phyloP scores from a whole-genome alignment of 495 filamentous ascomycete genomes.

The Clavariopsis aquatica region DNA sequence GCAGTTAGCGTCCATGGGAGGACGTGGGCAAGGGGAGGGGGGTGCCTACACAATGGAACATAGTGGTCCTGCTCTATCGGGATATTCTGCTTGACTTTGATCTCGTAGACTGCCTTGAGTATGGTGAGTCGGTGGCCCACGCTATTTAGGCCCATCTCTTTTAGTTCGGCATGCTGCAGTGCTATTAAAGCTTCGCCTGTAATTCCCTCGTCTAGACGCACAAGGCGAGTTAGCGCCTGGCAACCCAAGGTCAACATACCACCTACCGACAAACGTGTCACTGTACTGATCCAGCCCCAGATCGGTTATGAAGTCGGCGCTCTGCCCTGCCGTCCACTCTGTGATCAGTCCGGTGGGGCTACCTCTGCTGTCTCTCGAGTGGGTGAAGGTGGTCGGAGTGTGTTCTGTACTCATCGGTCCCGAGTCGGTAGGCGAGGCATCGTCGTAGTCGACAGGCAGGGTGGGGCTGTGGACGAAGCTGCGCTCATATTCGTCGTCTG shows the following conservation, averaged over 20 bases:
- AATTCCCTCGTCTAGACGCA: conserved; percentile 78
- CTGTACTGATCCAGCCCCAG: conserved; percentile 84
- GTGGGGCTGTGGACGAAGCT: conserved; percentile 74
- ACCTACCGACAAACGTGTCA: conserved; percentile 74
- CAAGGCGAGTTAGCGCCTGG: neutral
- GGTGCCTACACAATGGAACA: conserved; percentile 79
- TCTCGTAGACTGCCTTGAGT: conserved; percentile 90
- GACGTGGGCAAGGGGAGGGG: neutral
- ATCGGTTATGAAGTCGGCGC: conserved; percentile 77
- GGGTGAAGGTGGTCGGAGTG: conserved; percentile 82
- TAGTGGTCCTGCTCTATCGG: conserved; percentile 91
- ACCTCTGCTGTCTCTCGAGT: conserved; percentile 63
- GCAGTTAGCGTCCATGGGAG: neutral
- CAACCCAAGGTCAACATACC: neutral
- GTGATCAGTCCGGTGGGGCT: conserved; percentile 78
- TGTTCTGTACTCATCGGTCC: conserved; percentile 80
- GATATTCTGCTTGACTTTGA: conserved; percentile 88
- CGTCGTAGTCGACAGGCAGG: conserved; percentile 68
- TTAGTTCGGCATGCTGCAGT: conserved; percentile 87
- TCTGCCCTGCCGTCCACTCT: conserved; percentile 87
- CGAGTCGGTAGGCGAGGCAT: conserved; percentile 77
- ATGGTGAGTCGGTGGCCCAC: conserved; percentile 94
- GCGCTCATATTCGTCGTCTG: conserved; percentile 92
- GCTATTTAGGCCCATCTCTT: conserved; percentile 88
- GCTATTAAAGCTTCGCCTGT: conserved; percentile 88